Base-by-base conservation (phyloP, 179 eudicot species). In the Pouteria campechiana region DNA sequence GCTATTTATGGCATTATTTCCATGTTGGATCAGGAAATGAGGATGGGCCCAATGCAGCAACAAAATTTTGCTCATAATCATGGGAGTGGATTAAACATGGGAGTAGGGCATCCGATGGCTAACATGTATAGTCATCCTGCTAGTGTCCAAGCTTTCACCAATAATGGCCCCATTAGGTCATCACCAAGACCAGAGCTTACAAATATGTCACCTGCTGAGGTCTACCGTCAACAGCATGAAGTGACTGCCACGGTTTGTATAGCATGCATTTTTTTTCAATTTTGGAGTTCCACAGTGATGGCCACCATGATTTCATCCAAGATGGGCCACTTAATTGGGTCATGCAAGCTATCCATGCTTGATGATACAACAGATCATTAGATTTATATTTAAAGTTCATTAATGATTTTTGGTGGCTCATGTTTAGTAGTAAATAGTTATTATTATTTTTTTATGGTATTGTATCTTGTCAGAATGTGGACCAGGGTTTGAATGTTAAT, bases 171-270 rank as follows among this genome's bases (percentile, higher is more conserved):
- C 56, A 63, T 59, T 61, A 72, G 84, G 68, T 75, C 74, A 25
- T 57, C 81, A 49, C 47, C 72, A 32, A 17, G 64, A 25, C 37
- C 81, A 5, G 80, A 73, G 52, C 54, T 66, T 52, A 61, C 57
- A 35, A 76, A 70, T 58, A 54, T 68, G 17, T 70, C 83, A 38
- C 63, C 92, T 25, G 85, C 56, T 40, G 95, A 89, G 25, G 62
- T 78, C 60, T 89, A 89, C 49, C 68, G 93, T 34, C 79, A 75
- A 44, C 69, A 74, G 52, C 93, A 89, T 55, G 97, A 89, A 76
- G 85, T 89, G 37, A 76, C 93, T 32, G 86, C 93, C 44, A 72
- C 85, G 65, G 97, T 89, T 29, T 48, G 84, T 74, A 46, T 47
- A 45, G 34, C 54, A n/a, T n/a, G n/a, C n/a, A n/a, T n/a, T n/a